Evolutionary conservation across 1,139 yeast genomes (phyloP), one percentile per base, ranked within the genome.

Genomic region (Kodamaea fungicola): DNA sequence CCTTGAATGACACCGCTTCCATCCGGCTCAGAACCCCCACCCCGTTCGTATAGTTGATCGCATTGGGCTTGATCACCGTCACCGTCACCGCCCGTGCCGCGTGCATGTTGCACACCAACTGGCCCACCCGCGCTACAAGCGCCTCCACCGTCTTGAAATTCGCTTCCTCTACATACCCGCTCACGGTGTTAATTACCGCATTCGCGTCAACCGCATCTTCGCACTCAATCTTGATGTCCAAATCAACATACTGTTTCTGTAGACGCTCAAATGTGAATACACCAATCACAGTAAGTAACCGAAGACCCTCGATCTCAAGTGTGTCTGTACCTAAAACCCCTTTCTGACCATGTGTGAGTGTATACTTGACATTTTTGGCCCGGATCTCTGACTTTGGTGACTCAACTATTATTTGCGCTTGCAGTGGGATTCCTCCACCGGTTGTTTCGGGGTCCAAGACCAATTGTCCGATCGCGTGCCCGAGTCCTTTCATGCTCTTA

Each of bases 121-220:
- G 86, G 5, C 89, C 83, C 19, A 88, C 82, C 8, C 80, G 75
- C 42, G 80, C 76, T 3, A 86, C 95, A 42, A 92, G 71, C 0
- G 97, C 96, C 55, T 92, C 98, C 2, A 92, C 95, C 0, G 98
- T 92, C 53, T 87, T 84, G 64, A 87, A 92, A 45, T 81, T 79
- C 1, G 96, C 77, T 12, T 59, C 59, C 51, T 86, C 95, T 7
- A 88, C 87, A 52, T 80, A 85, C 1, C 55, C 52, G 0, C 76
- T 67, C 13, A 78, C 69, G 12, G 62, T 65, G 27, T 71, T 73
- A 23, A 79, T 67, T 13, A 80, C 59, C 12, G 54, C 46, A 43
- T 61, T 60, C 12, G 71, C 57, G 9, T 24, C 30, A 23, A 48
- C 32, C 10, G 12, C 30, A 7, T 9, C 12, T 4, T 65, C 59